Percentiles rank a stretch among this genome's conserved stretches.
These are phyloP conservation scores for Poterioochromonas sp. DNA, from an alignment of 352 stramenopile genomes.

Conservation along the genomic window DNA sequence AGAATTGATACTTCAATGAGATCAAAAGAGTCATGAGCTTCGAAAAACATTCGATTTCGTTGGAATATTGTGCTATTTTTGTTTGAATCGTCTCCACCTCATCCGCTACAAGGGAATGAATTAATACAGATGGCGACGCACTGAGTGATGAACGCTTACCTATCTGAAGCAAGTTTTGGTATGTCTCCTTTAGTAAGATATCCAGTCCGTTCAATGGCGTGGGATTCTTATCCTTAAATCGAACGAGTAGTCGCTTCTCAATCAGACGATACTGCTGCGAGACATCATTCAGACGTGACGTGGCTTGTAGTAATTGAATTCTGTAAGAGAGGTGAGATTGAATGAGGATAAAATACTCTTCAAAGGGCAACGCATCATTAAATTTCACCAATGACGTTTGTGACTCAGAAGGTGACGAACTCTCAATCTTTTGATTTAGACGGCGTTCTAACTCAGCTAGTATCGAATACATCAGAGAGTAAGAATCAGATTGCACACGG, in stretches of 20 bases:
- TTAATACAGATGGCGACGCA: not conserved
- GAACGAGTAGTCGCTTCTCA: conserved; percentile 72
- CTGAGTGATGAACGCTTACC: not conserved
- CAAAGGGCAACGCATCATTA: conserved; percentile 61
- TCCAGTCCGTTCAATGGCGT: conserved; percentile 65
- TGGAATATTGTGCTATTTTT: conserved; percentile 52
- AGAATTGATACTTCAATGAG: conserved; percentile 62
- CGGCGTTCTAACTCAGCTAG: conserved; percentile 61
- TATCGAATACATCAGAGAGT: conserved; percentile 65
- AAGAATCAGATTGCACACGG: conserved; percentile 67
- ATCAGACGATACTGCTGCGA: conserved; percentile 73
- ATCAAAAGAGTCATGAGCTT: conserved; percentile 68
- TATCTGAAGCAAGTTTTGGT: conserved; percentile 54
- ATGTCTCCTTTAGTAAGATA: conserved; percentile 67
- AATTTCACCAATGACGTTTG: not conserved
- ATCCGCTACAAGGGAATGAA: conserved; percentile 38
- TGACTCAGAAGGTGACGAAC: not conserved
- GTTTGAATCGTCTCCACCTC: conserved; percentile 54
- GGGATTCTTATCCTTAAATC: conserved; percentile 73
- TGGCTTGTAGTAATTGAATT: conserved; percentile 22
- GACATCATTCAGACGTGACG: conserved; percentile 56
- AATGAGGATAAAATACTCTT: conserved; percentile 71
- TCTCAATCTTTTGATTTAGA: conserved; percentile 45
- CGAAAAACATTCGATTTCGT: conserved; percentile 61
- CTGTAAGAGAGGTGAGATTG: conserved; percentile 60